Conservation (phyloP, 768 basidiomycete genomes). For the Auricularia cornea region DNA sequence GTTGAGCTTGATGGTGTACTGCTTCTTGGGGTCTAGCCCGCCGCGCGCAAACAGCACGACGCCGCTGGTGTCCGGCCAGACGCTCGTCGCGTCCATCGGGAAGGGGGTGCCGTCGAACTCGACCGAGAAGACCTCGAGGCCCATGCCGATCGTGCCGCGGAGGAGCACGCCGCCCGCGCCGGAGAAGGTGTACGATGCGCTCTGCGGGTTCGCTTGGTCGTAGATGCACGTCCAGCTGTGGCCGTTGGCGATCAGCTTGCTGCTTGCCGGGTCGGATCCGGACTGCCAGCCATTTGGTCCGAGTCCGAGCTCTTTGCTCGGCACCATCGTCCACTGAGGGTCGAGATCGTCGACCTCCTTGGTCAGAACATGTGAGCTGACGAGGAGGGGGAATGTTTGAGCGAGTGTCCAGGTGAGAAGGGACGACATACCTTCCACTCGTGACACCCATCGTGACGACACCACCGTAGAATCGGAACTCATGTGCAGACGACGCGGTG, state of each 20-base stretch:
- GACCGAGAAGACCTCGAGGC: not conserved
- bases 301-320: not conserved
- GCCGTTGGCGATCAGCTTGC: not conserved
- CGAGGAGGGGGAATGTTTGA: no score
- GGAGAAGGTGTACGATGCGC: not conserved
- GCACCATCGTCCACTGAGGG: not conserved
- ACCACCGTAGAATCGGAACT: not conserved
- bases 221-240: conserved; percentile 5
- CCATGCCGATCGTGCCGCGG: not conserved
- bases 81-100: not conserved
- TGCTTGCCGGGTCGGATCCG: not conserved
- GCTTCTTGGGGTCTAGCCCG: not conserved
- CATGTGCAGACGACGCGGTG: not conserved
- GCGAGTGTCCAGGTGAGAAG: not conserved
- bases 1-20: not conserved
- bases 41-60: not conserved
- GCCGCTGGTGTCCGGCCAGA: not conserved
- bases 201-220: not conserved
- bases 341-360: not conserved
- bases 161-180: not conserved
- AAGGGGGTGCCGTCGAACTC: not conserved
- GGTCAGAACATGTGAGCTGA: not conserved
- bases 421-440: not conserved
- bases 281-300: not conserved
- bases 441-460: not conserved